A percentile compares a stretch with the other conserved stretches of the same genome.
phyloP scores from a whole-genome alignment of 1,284 basidiomycete species.

The Ganoderma multipileum region DNA sequence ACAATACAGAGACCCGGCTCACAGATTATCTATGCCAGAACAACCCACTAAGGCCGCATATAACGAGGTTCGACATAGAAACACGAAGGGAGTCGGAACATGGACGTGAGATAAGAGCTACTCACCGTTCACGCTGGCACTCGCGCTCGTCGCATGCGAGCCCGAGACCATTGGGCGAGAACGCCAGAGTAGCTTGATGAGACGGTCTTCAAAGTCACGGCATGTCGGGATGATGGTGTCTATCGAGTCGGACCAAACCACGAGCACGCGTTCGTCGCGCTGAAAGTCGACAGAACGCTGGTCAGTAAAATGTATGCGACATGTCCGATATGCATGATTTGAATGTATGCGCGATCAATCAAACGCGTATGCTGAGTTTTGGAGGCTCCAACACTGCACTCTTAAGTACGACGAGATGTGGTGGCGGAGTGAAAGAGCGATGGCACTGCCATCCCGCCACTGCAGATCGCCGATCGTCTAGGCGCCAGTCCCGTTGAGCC shows the following conservation, averaged over 20 bases:
- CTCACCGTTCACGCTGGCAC: constrained; percentile 37
- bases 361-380: neutral
- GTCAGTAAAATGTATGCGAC: neutral
- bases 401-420: neutral
- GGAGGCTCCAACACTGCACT: neutral
- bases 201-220: constrained; percentile 78
- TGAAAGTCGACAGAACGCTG: constrained; percentile 35
- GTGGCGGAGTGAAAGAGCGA: neutral
- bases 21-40: neutral
- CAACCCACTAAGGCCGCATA: neutral
- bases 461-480: neutral
- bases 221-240: constrained; percentile 76
- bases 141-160: constrained; percentile 34
- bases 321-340: neutral
- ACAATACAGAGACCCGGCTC: neutral
- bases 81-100: neutral
- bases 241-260: constrained; percentile 81
- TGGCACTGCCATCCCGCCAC: neutral
- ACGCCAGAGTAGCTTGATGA: constrained; percentile 81
- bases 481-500: neutral
- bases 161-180: constrained; percentile 35
- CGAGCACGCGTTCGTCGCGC: constrained; percentile 78
- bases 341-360: neutral
- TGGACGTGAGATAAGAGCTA: neutral
- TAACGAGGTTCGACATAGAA: neutral